Evolutionary conservation across 257 asterid species (phyloP).

Genomic region (Plantago ovata): DNA sequence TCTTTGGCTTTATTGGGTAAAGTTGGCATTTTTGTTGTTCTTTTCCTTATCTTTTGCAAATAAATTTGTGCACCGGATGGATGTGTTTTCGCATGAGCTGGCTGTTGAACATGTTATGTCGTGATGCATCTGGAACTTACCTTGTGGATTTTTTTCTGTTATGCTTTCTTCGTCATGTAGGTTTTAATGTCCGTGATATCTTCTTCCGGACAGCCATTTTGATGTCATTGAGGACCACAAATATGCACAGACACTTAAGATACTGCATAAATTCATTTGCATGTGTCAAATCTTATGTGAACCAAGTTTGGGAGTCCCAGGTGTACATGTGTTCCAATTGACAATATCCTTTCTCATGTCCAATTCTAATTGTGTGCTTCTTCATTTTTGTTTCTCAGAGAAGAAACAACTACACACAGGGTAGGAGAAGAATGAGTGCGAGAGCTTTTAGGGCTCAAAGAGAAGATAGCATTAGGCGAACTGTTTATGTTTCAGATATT

Average conservation of each 20-base stretch:
- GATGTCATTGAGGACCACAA: neutral
- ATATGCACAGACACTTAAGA: neutral
- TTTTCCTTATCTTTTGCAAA: too few relatives aligned
- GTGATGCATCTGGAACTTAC: neutral
- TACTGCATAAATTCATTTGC: neutral
- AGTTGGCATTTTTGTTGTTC: neutral
- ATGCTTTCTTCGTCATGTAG: constrained; percentile 9
- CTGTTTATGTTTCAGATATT: constrained; percentile 88
- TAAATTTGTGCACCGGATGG: constrained; percentile 1
- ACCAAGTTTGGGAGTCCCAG: neutral
- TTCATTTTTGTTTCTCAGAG: constrained; percentile 42
- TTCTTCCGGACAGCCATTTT: neutral
- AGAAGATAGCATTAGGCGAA: constrained; percentile 83
- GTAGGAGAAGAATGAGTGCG: constrained; percentile 60
- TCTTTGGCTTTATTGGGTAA: neutral
- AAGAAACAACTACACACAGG: constrained; percentile 56
- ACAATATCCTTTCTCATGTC: constrained; percentile 4
- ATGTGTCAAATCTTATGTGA: neutral
- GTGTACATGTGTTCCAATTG: neutral
- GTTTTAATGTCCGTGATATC: neutral
- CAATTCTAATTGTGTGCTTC: neutral
- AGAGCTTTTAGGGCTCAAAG: constrained; percentile 80
- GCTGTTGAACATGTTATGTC: neutral
- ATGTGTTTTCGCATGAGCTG: constrained; percentile 11
- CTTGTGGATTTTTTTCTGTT: neutral